Evolutionary conservation across 192 early-diverging fungal species (phyloP).

Genomic region (Phlyctochytrium bullatum): DNA sequence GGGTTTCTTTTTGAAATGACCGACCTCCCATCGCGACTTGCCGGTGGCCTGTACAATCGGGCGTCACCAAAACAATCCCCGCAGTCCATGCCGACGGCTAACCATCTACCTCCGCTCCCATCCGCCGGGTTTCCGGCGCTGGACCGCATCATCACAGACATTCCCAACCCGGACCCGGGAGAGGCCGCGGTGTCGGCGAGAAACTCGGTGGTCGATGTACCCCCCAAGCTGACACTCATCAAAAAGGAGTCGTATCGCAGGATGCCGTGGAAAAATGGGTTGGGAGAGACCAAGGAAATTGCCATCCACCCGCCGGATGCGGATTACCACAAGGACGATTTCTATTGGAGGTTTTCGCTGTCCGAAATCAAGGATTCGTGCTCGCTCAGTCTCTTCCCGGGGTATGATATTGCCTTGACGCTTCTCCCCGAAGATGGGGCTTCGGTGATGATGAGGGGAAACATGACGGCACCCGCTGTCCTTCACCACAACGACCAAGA

Average conservation of each 20-base stretch:
- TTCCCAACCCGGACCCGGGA: neutral
- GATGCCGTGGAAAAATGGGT: slow-evolving; percentile 63
- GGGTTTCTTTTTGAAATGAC: too few species aligned
- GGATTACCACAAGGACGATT: slow-evolving; percentile 47
- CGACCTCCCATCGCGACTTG: too few species aligned
- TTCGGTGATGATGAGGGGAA: neutral
- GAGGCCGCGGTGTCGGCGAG: neutral
- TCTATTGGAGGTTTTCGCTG: slow-evolving; percentile 54
- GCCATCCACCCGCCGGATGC: slow-evolving; percentile 48
- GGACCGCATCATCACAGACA: neutral
- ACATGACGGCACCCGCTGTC: slow-evolving; percentile 28
- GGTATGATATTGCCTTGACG: slow-evolving; percentile 49
- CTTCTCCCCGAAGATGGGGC: slow-evolving; percentile 27
- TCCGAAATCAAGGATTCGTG: slow-evolving; percentile 43
- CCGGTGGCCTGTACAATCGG: too few species aligned
- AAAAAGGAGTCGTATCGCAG: slow-evolving; percentile 15
- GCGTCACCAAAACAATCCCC: neutral
- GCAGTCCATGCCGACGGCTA: neutral
- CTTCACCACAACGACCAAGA: slow-evolving; percentile 57
- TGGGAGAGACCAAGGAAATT: slow-evolving; percentile 59
- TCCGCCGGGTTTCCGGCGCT: neutral
- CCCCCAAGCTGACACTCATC: slow-evolving; percentile 15
- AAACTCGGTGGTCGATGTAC: slow-evolving; percentile 5
- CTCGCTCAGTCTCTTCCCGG: slow-evolving; percentile 57
- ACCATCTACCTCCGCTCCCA: neutral